Evolutionary conservation across 2,329 filamentous ascomycete genomes (phyloP).

Genomic region (Byssochlamys sp.): DNA sequence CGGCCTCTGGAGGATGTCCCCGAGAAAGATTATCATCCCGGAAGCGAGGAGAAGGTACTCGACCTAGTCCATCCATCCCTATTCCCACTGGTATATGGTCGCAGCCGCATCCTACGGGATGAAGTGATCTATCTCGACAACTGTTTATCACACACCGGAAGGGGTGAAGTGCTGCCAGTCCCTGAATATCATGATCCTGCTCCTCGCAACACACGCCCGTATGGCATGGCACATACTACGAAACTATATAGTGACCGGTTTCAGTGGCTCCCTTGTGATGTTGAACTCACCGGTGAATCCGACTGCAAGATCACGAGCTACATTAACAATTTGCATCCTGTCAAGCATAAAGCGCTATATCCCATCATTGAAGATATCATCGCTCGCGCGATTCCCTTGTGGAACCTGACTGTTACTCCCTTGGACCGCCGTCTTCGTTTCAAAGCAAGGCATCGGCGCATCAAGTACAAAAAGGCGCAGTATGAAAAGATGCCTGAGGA

Average conservation of each 20-base stretch:
- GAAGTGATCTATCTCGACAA: slow-evolving; percentile 14
- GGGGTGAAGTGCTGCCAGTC: slow-evolving; percentile 8
- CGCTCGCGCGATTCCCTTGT: slow-evolving; percentile 22
- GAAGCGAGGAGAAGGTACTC: slow-evolving; percentile 48
- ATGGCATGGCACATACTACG: neutral
- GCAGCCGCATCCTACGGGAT: slow-evolving; percentile 15
- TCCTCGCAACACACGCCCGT: neutral
- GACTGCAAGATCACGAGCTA: slow-evolving; percentile 26
- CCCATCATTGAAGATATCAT: slow-evolving; percentile 24
- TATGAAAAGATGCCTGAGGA: slow-evolving; percentile 3
- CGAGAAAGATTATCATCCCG: slow-evolving; percentile 54
- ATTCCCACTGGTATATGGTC: slow-evolving; percentile 26
- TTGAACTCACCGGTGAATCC: slow-evolving; percentile 13
- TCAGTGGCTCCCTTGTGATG: slow-evolving; percentile 38
- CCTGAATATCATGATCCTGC: neutral
- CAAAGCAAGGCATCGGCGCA: slow-evolving; percentile 4
- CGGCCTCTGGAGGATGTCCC: slow-evolving; percentile 45
- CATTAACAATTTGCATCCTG: slow-evolving; percentile 35
- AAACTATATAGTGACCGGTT: slow-evolving; percentile 17
- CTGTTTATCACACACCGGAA: slow-evolving; percentile 11
- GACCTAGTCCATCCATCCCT: slow-evolving; percentile 57
- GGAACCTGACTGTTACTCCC: slow-evolving; percentile 20
- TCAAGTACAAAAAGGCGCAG: slow-evolving; percentile 10
- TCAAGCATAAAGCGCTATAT: slow-evolving; percentile 21
- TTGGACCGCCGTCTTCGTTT: slow-evolving; percentile 3